These are phyloP conservation scores for Staphylotrichum tortipilum DNA, from an alignment of 495 filamentous ascomycete species.

Conservation along the genomic window DNA sequence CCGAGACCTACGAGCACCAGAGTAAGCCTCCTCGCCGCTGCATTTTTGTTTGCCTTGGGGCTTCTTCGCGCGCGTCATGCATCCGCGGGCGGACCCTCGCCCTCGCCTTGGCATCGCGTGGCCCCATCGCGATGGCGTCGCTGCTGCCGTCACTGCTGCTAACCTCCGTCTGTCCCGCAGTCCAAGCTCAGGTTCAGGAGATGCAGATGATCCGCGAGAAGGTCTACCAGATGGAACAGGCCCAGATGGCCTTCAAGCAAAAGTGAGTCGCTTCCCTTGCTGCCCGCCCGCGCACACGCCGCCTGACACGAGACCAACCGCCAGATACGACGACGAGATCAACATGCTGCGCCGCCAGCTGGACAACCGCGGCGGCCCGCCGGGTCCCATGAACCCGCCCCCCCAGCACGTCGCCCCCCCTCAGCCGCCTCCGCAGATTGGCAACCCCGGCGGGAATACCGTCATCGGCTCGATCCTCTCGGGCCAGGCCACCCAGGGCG, in stretches of 20 bases:
- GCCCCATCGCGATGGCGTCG: not conserved
- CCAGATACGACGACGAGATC: conserved; percentile 90
- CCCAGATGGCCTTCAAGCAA: conserved; percentile 74
- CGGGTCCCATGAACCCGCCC: conserved; percentile 53
- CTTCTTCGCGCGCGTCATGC: not conserved
- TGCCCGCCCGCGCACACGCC: not conserved
- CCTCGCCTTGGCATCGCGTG: conserved; percentile 5
- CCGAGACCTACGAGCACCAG: conserved; percentile 78
- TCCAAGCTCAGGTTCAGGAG: conserved; percentile 78
- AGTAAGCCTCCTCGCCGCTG: conserved; percentile 73
- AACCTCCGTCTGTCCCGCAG: conserved; percentile 40
- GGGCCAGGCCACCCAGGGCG: conserved; percentile 77
- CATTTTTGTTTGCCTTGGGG: not conserved
- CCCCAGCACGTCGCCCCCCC: conserved; percentile 68
- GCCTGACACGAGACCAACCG: conserved; percentile 5
- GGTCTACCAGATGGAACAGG: conserved; percentile 82
- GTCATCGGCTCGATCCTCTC: conserved; percentile 95
- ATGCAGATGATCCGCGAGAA: conserved; percentile 88
- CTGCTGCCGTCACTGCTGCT: too few relatives aligned
- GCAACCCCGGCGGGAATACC: conserved; percentile 68
- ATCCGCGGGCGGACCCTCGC: not conserved
- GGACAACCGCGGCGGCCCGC: conserved; percentile 66
- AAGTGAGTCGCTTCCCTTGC: conserved; percentile 54
- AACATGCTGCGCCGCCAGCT: conserved; percentile 77
- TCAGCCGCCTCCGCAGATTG: conserved; percentile 63